Evolutionary conservation across 2,329 filamentous ascomycete species (phyloP), one percentile per base, ranked within the genome.

Genomic region (Camptophora hylomeconis): DNA sequence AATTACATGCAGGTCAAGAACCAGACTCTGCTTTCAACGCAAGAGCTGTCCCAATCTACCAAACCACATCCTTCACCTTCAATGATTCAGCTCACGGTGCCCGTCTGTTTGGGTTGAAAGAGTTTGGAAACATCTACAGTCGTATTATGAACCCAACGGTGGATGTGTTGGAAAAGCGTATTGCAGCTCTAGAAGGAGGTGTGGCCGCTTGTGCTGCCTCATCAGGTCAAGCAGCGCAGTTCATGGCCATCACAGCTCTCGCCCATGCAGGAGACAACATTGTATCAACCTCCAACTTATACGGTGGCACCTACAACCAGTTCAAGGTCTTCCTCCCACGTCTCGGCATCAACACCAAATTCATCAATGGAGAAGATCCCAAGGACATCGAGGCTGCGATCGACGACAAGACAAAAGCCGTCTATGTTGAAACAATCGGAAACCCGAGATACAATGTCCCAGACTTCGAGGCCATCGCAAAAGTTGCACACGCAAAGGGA

Each of bases 101-200:
- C 32, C 76, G 84, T 54, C 76, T 98, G 22, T 98, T 98, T 52
- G 81, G 83, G 51, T 80, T 98, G 56, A 92, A 95, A 63, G 84
- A 95, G 60, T 80, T 82, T 48, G 89, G 86, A 58, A 95, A 95
- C 61, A 92, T 95, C 56, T 98, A 98, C 68, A 89, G 78, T 54
- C 82, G 89, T 41, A 84, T 98, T 47, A 83, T 81, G 79, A 94
- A 95, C 58, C 80, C 87, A 2, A 95, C 87, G 0, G 79, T 87
- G 44, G 87, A 92, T 56, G 87, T 95, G 16, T 87, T 98, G 41
- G 89, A 98, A 61, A 92, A 94, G 65, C 35, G 41, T 28, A 38
- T 44, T 20, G 41, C 41, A 3, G 41, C 41, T 10, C 40, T 44
- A 10, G 89, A 98, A 59, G 87, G 86, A 17, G 89, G 89, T 47